Conservation (phyloP, 164 flowering plant species). For the Magnolia sinica region DNA sequence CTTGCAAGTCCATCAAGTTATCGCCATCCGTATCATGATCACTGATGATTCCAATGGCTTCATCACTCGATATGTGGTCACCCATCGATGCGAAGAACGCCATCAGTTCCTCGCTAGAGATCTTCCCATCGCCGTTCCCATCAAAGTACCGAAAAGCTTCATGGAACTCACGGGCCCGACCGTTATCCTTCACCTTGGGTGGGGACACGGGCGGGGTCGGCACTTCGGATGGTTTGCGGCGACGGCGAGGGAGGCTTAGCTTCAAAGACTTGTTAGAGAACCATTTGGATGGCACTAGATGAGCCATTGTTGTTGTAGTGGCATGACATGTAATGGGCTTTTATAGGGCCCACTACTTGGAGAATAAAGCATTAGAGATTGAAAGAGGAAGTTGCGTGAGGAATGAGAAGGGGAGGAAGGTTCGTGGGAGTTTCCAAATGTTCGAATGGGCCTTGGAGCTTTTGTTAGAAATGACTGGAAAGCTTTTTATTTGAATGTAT, state of each 20-base stretch:
- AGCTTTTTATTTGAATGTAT: no score
- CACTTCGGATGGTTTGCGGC: neutral
- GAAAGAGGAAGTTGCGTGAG: neutral
- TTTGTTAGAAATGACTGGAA: no score
- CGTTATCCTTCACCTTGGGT: neutral
- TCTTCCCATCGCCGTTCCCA: conserved; percentile 61
- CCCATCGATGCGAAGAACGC: conserved; percentile 55
- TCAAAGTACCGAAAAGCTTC: conserved; percentile 65
- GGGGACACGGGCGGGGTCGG: neutral
- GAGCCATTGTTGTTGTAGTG: neutral
- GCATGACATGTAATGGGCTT: neutral
- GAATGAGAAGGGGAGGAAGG: neutral
- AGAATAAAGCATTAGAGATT: neutral
- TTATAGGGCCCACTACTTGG: neutral
- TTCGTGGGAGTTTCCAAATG: conserved; percentile 3
- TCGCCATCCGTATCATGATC: conserved; percentile 61
- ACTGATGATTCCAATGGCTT: conserved; percentile 39
- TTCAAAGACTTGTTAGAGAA: conserved; percentile 13
- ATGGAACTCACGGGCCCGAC: conserved; percentile 30
- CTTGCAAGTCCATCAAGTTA: conserved; percentile 47
- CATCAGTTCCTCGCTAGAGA: conserved; percentile 54
- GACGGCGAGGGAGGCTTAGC: conserved; percentile 8
- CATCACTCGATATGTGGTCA: conserved; percentile 55
- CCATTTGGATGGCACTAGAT: conserved; percentile 6
- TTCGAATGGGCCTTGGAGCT: neutral